Percentiles rank a stretch among this genome's conserved stretches.
These are phyloP conservation scores for Hericium erinaceus DNA, from an alignment of 768 basidiomycete species.

Conservation along the genomic window DNA sequence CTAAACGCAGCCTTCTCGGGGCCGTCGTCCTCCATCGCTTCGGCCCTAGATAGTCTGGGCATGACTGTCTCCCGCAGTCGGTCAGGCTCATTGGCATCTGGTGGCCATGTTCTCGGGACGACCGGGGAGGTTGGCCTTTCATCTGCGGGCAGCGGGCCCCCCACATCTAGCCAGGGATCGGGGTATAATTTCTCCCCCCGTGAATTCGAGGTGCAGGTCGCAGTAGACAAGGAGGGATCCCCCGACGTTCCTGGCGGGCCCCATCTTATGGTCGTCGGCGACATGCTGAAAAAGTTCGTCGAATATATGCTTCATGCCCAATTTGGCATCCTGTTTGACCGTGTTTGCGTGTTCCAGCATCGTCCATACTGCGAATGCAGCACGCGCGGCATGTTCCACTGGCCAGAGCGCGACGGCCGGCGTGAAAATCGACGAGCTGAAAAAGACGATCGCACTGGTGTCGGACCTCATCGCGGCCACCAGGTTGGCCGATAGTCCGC, in stretches of 20 bases:
- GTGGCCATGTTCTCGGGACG: conserved; percentile 16
- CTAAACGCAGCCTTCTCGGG: conserved; percentile 20
- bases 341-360: conserved; percentile 31
- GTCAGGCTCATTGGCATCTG: conserved; percentile 25
- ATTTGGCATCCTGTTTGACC: conserved; percentile 8
- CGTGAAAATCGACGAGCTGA: conserved; percentile 46
- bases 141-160: conserved; percentile 18
- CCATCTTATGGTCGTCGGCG: conserved; percentile 40
- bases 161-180: conserved; percentile 19
- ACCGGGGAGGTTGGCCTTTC: conserved; percentile 21
- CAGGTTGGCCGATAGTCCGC: conserved; percentile 24
- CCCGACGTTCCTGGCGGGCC: conserved; percentile 30
- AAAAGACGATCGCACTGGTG: conserved; percentile 42
- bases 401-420: conserved; percentile 40
- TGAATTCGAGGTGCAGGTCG: conserved; percentile 15
- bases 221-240: conserved; percentile 18
- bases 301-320: conserved; percentile 11
- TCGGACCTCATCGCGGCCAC: conserved; percentile 44
- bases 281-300: conserved; percentile 46
- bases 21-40: conserved; percentile 25
- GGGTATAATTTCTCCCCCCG: conserved; percentile 19
- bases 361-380: conserved; percentile 49
- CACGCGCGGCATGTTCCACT: conserved; percentile 38
- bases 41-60: conserved; percentile 22
- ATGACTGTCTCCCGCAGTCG: conserved; percentile 19